Percentiles rank a stretch among this genome's conserved stretches.
phyloP scores from a whole-genome alignment of 2,329 filamentous ascomycete species.

The Verticillium isaacii region DNA sequence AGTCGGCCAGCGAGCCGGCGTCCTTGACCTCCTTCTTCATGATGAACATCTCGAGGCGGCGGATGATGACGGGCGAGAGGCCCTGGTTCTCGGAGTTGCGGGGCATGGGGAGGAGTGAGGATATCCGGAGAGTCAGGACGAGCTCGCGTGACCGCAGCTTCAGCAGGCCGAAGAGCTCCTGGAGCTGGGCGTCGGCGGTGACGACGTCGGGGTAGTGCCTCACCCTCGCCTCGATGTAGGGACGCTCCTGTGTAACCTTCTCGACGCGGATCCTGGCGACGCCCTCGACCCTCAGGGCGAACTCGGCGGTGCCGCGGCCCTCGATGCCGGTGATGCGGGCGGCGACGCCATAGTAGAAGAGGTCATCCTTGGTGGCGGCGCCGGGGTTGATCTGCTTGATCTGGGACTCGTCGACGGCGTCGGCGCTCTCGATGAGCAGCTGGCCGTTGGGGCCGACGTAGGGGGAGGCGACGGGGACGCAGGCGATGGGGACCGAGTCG shows the following conservation, averaged over 20 bases:
- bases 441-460: conserved; percentile 71
- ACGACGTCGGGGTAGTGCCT: conserved; percentile 53
- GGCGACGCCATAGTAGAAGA: conserved; percentile 79
- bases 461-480: conserved; percentile 77
- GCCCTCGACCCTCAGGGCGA: conserved; percentile 83
- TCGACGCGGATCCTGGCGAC: conserved; percentile 72
- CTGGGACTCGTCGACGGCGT: conserved; percentile 38
- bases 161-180: conserved; percentile 71
- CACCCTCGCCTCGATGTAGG: conserved; percentile 82
- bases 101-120: conserved; percentile 64
- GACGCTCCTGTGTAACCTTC: conserved; percentile 68
- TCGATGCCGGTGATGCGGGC: conserved; percentile 76
- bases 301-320: conserved; percentile 68
- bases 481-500: conserved; percentile 73
- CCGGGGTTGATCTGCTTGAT: conserved; percentile 49
- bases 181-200: conserved; percentile 52
- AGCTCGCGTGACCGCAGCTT: conserved; percentile 85
- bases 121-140: conserved; percentile 76
- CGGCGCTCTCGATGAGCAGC: conserved; percentile 64
- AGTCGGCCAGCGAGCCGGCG: conserved; percentile 84
- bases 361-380: conserved; percentile 61
- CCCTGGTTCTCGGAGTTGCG: conserved; percentile 55
- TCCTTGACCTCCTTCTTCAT: conserved; percentile 75
- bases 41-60: conserved; percentile 84
- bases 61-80: conserved; percentile 81